Conservation (phyloP, 2,329 filamentous ascomycete genomes). For the Aspergillus sp. region DNA sequence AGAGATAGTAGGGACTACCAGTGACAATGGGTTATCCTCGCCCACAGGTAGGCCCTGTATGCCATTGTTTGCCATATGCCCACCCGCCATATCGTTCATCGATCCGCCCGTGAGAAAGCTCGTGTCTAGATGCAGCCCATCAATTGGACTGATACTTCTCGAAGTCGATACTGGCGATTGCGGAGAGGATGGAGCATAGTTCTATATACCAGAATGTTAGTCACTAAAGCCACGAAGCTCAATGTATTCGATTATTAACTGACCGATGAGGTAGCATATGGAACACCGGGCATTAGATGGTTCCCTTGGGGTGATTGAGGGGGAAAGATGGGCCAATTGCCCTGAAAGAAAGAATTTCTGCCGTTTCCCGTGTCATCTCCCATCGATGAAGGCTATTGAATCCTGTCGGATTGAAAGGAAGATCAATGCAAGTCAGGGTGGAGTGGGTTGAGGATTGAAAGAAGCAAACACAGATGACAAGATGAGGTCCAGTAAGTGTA, state of each 20-base stretch:
- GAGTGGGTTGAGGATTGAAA: neutral
- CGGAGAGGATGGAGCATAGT: neutral
- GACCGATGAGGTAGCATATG: neutral
- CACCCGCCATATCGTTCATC: neutral
- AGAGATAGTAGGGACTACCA: neutral
- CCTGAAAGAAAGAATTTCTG: neutral
- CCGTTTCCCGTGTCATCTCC: neutral
- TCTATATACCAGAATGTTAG: constrained; percentile 2
- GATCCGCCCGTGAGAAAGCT: neutral
- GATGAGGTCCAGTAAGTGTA: neutral
- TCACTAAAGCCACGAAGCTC: neutral
- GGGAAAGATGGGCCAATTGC: neutral
- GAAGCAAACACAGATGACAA: neutral
- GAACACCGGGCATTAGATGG: constrained; percentile 1
- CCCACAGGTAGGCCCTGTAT: neutral
- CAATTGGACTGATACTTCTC: neutral
- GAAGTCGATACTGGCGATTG: constrained; percentile 1
- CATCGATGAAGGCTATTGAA: neutral
- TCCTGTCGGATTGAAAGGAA: too few species aligned
- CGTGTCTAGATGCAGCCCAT: neutral
- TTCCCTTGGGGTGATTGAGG: neutral
- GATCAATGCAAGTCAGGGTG: neutral
- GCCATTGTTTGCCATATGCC: neutral
- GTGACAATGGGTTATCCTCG: neutral
- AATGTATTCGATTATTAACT: neutral